Evolutionary conservation across 371 early-diverging fungal genomes (phyloP), one percentile per base, ranked within the genome.

Genomic region (Mucor piriformis): DNA sequence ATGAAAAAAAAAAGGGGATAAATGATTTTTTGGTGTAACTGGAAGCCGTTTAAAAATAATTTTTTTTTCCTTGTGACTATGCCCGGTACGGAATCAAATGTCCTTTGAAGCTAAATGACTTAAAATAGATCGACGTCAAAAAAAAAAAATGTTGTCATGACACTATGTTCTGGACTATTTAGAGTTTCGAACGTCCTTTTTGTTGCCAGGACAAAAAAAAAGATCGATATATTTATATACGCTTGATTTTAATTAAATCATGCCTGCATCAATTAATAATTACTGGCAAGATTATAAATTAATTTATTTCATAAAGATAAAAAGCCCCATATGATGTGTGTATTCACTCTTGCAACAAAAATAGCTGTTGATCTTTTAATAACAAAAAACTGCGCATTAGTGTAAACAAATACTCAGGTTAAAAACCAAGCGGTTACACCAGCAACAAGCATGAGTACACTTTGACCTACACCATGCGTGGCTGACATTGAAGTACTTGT

Each of bases 1-100:
- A 33, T 25, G 48, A 42, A 51, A 48, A 60, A 49, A 54, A 57
- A 47, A 43, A 49, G 38, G 49, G 49, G 38, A 23, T 48, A 40
- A 40, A 42, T 42, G 18, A 18, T 42, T 40, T 42, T 42, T 18
- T 42, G 42, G 42, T 42, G 42, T 42, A 42, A 42, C 42, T 7
- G 12, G 11, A 37, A 37, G 12, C 11, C 18, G 40, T 40, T 40
- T 40, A 40, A n/a, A 40, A 40, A 40, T 40, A 40, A 15, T 15
- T 16, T 40, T 40, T n/a, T 16, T n/a, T 29, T 29, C 29, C 42
- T 18, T 40, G 42, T 40, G 42, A 42, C 42, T 42, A 18, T 42
- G 29, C 29, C n/a, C 29, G 29, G 29, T 29, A 29, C 29, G 29
- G 29, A 29, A 29, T 29, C 29, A 29, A 29, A 29, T 29, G 29